Conservation (phyloP, 768 basidiomycete species). For the Hygrophorus russula region DNA sequence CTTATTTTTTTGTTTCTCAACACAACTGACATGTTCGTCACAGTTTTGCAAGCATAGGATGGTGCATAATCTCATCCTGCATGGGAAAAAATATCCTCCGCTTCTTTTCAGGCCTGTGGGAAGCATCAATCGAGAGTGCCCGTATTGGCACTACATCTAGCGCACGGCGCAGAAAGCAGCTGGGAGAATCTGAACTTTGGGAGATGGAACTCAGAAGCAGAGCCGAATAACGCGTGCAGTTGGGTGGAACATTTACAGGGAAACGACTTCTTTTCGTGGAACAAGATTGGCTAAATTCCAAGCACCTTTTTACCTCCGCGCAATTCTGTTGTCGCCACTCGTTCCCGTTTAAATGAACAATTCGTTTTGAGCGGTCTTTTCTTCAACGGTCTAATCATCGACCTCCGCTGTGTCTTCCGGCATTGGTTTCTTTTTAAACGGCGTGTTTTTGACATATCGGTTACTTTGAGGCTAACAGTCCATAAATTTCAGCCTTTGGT, state of each 20-base stretch:
- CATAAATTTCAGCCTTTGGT: neutral
- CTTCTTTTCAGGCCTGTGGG: constrained; percentile 37
- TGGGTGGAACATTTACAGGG: no score
- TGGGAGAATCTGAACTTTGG: constrained; percentile 42
- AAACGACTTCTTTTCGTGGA: no score
- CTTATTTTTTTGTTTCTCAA: constrained; percentile 2
- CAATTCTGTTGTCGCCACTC: no score
- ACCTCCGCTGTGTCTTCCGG: no score
- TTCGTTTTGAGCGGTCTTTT: no score
- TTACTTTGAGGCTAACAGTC: neutral
- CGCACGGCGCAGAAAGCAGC: constrained; percentile 23
- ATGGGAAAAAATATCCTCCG: constrained; percentile 39
- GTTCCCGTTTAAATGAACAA: no score
- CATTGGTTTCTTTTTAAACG: neutral
- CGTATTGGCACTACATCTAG: constrained; percentile 14
- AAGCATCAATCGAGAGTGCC: constrained; percentile 15
- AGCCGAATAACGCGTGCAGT: neutral
- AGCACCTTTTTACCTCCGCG: no score
- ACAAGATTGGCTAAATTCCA: no score
- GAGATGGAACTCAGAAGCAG: constrained; percentile 39
- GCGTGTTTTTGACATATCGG: neutral
- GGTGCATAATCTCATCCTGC: constrained; percentile 64
- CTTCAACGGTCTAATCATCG: no score
- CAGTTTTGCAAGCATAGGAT: constrained; percentile 40
- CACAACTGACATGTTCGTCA: constrained; percentile 2